Conservation (phyloP, 73 alveolate species). For the Paramecium pentaurelia region DNA sequence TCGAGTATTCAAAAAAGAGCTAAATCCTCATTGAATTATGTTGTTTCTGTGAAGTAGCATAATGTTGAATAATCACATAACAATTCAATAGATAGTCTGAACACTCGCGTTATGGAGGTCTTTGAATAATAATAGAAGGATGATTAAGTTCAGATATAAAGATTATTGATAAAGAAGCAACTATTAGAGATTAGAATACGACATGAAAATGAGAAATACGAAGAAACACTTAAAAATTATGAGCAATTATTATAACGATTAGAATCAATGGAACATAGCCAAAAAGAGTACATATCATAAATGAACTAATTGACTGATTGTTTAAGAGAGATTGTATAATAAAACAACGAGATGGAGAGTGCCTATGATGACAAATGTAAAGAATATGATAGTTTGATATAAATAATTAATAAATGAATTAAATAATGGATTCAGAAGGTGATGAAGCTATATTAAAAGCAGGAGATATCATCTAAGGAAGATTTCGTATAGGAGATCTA, state of each 20-base stretch:
- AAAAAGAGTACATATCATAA: background rate
- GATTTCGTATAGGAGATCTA: background rate
- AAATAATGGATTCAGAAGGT: background rate
- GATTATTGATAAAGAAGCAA: background rate
- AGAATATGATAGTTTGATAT: background rate
- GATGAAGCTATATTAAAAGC: background rate
- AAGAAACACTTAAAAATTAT: background rate
- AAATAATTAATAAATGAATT: constrained; percentile 6
- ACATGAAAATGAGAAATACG: background rate
- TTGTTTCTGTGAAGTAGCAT: background rate
- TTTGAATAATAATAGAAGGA: background rate
- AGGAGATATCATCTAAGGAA: background rate
- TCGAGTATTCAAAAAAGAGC: background rate
- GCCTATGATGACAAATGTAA: background rate
- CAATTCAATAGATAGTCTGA: background rate
- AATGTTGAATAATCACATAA: background rate
- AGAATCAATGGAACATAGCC: background rate
- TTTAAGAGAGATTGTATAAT: background rate
- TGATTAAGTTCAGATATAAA: background rate
- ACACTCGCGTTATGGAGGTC: background rate
- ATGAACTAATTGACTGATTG: background rate
- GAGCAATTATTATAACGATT: background rate
- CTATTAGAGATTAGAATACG: background rate
- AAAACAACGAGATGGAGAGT: background rate
- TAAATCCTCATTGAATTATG: background rate